Conservation (phyloP, 2,329 filamentous ascomycete species). For the Xylariaceae sp. region DNA sequence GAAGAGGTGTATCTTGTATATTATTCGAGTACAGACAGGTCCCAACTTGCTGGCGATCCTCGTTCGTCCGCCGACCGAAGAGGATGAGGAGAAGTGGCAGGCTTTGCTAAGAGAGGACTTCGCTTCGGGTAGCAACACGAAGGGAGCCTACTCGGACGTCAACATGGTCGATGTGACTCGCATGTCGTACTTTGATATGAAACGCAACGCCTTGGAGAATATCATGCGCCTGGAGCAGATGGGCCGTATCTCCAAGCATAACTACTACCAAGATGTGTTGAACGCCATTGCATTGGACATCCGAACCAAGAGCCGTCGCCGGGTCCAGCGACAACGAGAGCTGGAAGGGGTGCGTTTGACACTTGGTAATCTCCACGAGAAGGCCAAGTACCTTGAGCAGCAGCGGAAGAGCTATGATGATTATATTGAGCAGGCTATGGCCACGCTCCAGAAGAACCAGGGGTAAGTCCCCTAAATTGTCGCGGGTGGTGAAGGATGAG, state of each 20-base stretch:
- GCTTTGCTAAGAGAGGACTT: slow-evolving; percentile 78
- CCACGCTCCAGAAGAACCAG: slow-evolving; percentile 94
- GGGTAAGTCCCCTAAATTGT: slow-evolving; percentile 48
- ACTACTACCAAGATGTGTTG: slow-evolving; percentile 95
- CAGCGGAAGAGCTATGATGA: slow-evolving; percentile 98
- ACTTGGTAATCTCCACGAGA: slow-evolving; percentile 69
- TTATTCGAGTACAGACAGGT: slow-evolving; percentile 92
- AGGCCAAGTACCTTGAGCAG: slow-evolving; percentile 87
- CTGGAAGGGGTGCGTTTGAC: slow-evolving; percentile 77
- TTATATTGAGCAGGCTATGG: slow-evolving; percentile 98
- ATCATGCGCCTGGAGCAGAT: slow-evolving; percentile 82
- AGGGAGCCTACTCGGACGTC: slow-evolving; percentile 82
- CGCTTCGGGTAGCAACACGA: slow-evolving; percentile 57
- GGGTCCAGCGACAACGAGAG: slow-evolving; percentile 87
- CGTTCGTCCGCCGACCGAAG: slow-evolving; percentile 76
- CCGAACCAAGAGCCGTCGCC: slow-evolving; percentile 87
- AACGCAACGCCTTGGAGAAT: slow-evolving; percentile 88
- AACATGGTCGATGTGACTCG: slow-evolving; percentile 85
- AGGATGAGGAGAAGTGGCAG: slow-evolving; percentile 88
- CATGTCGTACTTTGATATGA: slow-evolving; percentile 87
- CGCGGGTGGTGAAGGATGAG: too few relatives aligned
- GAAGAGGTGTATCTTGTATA: slow-evolving; percentile 93
- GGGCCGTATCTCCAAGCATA: slow-evolving; percentile 81
- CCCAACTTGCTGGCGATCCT: slow-evolving; percentile 91
- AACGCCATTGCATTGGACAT: slow-evolving; percentile 97